Evolutionary conservation across 2,329 filamentous ascomycete genomes (phyloP), one percentile per base, ranked within the genome.

Genomic region (Penicillium sp.): DNA sequence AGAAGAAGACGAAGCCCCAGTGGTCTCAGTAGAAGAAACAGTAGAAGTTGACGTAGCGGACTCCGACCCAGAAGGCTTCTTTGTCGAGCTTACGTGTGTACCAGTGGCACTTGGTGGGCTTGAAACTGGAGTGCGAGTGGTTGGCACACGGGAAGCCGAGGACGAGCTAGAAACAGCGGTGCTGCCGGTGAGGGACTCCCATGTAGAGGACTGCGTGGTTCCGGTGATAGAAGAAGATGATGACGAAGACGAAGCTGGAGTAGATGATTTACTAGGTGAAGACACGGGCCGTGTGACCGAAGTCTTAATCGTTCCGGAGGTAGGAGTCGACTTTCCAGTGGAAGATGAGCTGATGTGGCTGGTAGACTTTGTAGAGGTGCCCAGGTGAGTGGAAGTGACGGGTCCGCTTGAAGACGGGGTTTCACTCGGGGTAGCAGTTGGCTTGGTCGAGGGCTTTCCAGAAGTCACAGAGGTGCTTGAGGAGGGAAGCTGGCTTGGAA

Each of bases 81-180:
- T 31, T 4, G 26, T 14, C 1, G 55, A 46, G 55, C 42, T 56
- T 28, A n/a, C 11, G 18, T 16, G n/a, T 13, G 42, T 50, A 18
- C 24, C 36, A n/a, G 43, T 48, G 26, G 39, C 44, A 24, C 48
- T 36, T n/a, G 50, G 50, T 13, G 46, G 26, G n/a, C 21, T 52
- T 29, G 46, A 50, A 11, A 48, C 18, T 1, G 45, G 24, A 36
- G 45, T 44, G 6, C 39, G 26, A 16, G 39, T 52, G 26, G 39
- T 39, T 5, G 21, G 42, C 26, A 13, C n/a, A n/a, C 36, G 53
- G 21, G 51, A 46, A 18, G 46, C 24, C 18, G 47, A 51, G 21
- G 42, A 37, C 42, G 44, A 33, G 48, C 45, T 51, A 42, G 48
- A 48, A 10, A 52, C 26, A 33, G 52, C 51, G 28, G 40, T 58